These are phyloP conservation scores for Chlamydomonas applanata DNA, from an alignment of 139 green algal species.

Conservation along the genomic window DNA sequence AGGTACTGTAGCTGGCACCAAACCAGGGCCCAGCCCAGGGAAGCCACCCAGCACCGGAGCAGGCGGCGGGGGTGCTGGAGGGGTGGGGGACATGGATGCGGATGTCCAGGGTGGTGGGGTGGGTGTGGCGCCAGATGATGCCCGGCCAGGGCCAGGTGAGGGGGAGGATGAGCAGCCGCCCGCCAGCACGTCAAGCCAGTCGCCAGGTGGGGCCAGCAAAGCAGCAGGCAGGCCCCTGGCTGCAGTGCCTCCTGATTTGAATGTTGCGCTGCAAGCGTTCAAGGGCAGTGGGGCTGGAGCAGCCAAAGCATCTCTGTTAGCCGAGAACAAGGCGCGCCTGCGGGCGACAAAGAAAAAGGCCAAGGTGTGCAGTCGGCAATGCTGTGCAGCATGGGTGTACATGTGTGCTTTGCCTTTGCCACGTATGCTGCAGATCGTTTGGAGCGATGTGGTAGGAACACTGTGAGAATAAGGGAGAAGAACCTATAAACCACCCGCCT, in stretches of 20 bases:
- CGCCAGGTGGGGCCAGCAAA: neutral
- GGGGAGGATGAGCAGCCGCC: constrained; percentile 14
- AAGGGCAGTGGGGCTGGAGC: constrained; percentile 24
- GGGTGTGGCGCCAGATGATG: constrained; percentile 35
- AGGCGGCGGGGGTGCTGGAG: neutral
- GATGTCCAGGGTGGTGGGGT: constrained; percentile 15
- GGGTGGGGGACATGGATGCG: neutral
- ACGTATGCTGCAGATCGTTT: too few relatives aligned
- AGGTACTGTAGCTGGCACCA: neutral
- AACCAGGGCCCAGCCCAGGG: neutral
- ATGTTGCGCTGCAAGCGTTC: constrained; percentile 22
- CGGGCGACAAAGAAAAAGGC: constrained; percentile 18
- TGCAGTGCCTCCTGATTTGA: neutral
- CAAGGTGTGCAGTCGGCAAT: constrained; percentile 12
- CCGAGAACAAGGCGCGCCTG: constrained; percentile 37
- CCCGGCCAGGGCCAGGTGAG: constrained; percentile 12
- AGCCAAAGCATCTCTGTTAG: constrained; percentile 28
- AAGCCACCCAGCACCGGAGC: too few relatives aligned
- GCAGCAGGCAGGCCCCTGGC: neutral
- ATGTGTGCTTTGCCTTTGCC: too few relatives aligned
- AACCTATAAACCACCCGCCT: neutral
- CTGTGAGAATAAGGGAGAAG: neutral
- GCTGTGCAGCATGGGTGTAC: too few relatives aligned
- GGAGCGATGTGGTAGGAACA: neutral
- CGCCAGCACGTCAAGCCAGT: neutral